Percentiles rank a stretch among this genome's conserved stretches.
phyloP scores from a whole-genome alignment of 495 filamentous ascomycete genomes.

The Jackrogersella multiformis region DNA sequence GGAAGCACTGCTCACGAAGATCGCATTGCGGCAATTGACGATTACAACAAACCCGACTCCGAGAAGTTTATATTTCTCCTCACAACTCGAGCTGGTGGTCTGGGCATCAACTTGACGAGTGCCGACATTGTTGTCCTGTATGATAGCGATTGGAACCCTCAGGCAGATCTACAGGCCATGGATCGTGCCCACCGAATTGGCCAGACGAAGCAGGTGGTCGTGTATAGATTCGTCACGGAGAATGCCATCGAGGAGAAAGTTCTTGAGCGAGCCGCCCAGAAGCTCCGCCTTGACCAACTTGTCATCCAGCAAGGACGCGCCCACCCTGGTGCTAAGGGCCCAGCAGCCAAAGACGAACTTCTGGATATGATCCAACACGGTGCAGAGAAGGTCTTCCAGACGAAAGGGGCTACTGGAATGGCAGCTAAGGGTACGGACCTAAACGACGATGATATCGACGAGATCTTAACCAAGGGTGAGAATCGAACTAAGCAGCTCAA shows the following conservation, averaged over 20 bases:
- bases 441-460: slow-evolving; percentile 88
- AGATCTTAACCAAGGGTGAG: slow-evolving; percentile 86
- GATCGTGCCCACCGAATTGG: slow-evolving; percentile 98
- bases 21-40: slow-evolving; percentile 95
- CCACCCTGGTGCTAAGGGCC: slow-evolving; percentile 85
- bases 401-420: slow-evolving; percentile 67
- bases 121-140: slow-evolving; percentile 98
- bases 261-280: slow-evolving; percentile 95
- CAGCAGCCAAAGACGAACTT: slow-evolving; percentile 93
- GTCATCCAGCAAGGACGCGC: slow-evolving; percentile 99
- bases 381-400: slow-evolving; percentile 89
- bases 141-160: slow-evolving; percentile 99
- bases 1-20: slow-evolving; percentile 97
- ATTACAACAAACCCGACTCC: slow-evolving; percentile 94
- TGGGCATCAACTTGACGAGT: slow-evolving; percentile 97
- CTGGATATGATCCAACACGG: slow-evolving; percentile 99
- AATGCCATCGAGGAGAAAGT: slow-evolving; percentile 99
- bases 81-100: slow-evolving; percentile 94
- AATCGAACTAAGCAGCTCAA: slow-evolving; percentile 88
- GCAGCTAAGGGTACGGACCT: slow-evolving; percentile 69
- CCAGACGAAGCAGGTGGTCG: slow-evolving; percentile 96
- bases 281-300: slow-evolving; percentile 96
- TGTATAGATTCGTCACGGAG: slow-evolving; percentile 96
- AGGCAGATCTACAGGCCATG: slow-evolving; percentile 98
- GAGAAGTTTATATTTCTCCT: slow-evolving; percentile 98